A percentile compares a stretch with the other conserved stretches of the same genome.
These are phyloP conservation scores for Cardamine occulta DNA, from an alignment of 345 rosid species.

Conservation along the genomic window DNA sequence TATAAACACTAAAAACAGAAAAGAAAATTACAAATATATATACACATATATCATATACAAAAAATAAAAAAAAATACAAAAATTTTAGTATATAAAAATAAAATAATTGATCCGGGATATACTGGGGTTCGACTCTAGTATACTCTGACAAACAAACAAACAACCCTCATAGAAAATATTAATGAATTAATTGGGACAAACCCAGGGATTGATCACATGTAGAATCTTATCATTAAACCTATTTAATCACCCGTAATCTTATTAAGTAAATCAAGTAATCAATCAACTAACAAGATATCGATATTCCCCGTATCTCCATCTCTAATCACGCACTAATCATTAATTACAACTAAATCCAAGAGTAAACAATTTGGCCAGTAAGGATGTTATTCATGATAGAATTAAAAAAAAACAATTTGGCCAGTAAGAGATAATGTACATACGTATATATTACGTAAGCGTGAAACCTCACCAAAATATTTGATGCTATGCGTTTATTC, in stretches of 20 bases:
- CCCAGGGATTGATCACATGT: conserved; percentile 34
- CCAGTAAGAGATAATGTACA: neutral
- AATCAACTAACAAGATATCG: conserved; percentile 38
- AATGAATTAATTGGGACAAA: conserved; percentile 8
- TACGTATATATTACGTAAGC: neutral
- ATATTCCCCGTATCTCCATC: conserved; percentile 36
- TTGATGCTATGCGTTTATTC: neutral
- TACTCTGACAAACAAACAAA: conserved; percentile 20
- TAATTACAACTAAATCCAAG: conserved; percentile 28
- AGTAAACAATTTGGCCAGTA: conserved; percentile 28
- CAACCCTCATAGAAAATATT: conserved; percentile 1
- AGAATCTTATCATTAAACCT: conserved; percentile 35
- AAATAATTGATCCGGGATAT: no score
- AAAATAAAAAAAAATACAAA: no score
- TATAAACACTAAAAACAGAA: no score
- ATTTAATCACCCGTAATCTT: conserved; percentile 35
- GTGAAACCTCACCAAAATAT: neutral
- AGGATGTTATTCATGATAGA: neutral
- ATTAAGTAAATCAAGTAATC: conserved; percentile 33
- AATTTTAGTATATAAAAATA: no score
- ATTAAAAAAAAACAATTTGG: neutral
- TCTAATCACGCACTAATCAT: conserved; percentile 37
- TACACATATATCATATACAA: no score
- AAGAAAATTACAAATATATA: no score
- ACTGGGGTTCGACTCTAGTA: no score